phyloP scores from a whole-genome alignment of 345 rosid species.

The Lumnitzera racemosa region DNA sequence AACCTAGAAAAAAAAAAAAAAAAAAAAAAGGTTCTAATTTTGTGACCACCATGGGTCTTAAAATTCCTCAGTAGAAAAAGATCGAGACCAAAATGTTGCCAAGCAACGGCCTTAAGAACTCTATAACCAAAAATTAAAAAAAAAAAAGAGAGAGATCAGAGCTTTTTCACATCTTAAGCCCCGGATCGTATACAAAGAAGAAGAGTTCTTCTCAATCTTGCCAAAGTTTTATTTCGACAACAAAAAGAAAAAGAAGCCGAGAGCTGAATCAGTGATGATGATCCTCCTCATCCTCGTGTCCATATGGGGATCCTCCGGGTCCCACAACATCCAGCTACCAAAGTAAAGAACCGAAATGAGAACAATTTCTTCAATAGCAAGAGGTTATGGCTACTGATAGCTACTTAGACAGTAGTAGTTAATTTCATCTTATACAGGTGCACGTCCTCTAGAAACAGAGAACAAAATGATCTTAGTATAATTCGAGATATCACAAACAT shows the following conservation, averaged over 20 bases:
- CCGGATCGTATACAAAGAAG: conserved; percentile 22
- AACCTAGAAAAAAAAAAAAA: conserved; percentile 12
- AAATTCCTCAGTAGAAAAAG: conserved; percentile 11
- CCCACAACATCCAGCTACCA: conserved; percentile 86
- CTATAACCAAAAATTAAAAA: conserved; percentile 1
- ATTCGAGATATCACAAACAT: too few species aligned
- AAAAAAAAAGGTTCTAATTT: conserved; percentile 6
- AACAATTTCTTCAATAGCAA: not conserved
- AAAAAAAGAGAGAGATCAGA: conserved; percentile 18
- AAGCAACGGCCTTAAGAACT: conserved; percentile 22
- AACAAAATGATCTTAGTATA: too few species aligned
- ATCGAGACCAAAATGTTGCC: conserved; percentile 11
- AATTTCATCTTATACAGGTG: too few species aligned
- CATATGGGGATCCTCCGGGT: conserved; percentile 85
- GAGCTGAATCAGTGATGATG: conserved; percentile 39
- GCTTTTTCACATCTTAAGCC: conserved; percentile 17
- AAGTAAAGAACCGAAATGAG: conserved; percentile 9
- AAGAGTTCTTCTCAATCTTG: conserved; percentile 23
- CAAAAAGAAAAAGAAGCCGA: conserved; percentile 10
- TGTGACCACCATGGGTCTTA: conserved; percentile 23
- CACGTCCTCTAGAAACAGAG: too few species aligned
- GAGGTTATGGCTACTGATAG: not conserved
- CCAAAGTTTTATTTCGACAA: conserved; percentile 22
- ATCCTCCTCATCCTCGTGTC: conserved; percentile 47
- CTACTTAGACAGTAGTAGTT: not conserved